phyloP scores from a whole-genome alignment of 768 basidiomycete genomes.

The Strobilomyces dryophilus region DNA sequence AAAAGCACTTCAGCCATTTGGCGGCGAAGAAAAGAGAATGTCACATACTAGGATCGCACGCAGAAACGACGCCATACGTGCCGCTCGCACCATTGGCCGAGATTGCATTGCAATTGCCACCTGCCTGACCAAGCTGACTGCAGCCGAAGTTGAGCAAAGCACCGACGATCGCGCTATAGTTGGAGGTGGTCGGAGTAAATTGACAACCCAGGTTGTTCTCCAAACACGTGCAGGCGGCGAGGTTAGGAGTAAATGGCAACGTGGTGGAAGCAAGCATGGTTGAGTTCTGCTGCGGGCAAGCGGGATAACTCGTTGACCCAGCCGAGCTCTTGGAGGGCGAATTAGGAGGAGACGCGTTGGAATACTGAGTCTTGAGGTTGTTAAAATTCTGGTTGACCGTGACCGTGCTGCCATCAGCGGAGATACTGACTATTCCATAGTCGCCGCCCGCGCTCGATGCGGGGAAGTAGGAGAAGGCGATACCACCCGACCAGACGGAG shows the following conservation, averaged over 20 bases:
- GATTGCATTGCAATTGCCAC: slow-evolving; percentile 65
- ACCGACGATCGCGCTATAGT: slow-evolving; percentile 59
- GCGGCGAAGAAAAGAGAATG: neutral
- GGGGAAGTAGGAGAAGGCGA: slow-evolving; percentile 90
- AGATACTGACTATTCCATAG: slow-evolving; percentile 85
- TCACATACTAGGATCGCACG: slow-evolving; percentile 73
- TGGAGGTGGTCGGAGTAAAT: slow-evolving; percentile 61
- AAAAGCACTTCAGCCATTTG: slow-evolving; percentile 4
- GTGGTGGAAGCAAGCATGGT: slow-evolving; percentile 60
- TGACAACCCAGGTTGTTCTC: slow-evolving; percentile 64
- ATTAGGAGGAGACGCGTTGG: slow-evolving; percentile 52
- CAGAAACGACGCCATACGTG: slow-evolving; percentile 69
- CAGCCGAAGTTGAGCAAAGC: slow-evolving; percentile 65
- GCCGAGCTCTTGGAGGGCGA: slow-evolving; percentile 57
- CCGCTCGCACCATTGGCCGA: slow-evolving; percentile 70
- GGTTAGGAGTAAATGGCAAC: slow-evolving; percentile 82
- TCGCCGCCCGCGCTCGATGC: slow-evolving; percentile 65
- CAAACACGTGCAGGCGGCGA: slow-evolving; percentile 75
- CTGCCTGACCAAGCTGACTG: slow-evolving; percentile 53
- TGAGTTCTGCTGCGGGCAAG: slow-evolving; percentile 62
- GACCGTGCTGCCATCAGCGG: slow-evolving; percentile 59
- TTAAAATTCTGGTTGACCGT: slow-evolving; percentile 65
- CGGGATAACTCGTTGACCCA: slow-evolving; percentile 42
- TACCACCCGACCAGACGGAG: slow-evolving; percentile 80
- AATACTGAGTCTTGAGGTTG: slow-evolving; percentile 61